Percentiles rank a stretch among this genome's conserved stretches.
Evolutionary conservation across 1,139 yeast species (phyloP).

Genomic region (Geotrichum restrictum): DNA sequence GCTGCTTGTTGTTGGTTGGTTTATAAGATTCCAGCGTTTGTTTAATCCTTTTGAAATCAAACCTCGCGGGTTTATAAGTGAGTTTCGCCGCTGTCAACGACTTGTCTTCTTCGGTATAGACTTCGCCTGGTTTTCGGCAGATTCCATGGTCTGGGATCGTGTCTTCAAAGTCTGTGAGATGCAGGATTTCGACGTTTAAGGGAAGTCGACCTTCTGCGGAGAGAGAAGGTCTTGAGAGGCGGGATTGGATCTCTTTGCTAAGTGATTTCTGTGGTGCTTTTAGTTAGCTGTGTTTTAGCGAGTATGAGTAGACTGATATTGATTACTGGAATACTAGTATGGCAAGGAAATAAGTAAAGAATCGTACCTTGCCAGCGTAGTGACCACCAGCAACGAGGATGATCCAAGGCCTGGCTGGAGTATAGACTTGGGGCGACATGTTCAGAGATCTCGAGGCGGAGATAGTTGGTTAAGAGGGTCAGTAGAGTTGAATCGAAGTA

Average conservation of each 20-base stretch:
- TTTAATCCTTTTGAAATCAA: constrained; percentile 41
- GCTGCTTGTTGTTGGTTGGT: neutral
- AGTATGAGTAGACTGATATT: neutral
- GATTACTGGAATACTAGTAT: too few species aligned
- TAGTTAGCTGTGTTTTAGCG: too few species aligned
- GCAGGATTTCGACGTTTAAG: constrained; percentile 25
- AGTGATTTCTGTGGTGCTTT: constrained; percentile 29
- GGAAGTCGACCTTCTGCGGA: constrained; percentile 7
- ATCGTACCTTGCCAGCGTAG: constrained; percentile 61
- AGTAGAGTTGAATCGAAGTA: too few species aligned
- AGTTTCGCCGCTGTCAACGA: neutral
- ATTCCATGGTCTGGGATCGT: constrained; percentile 14
- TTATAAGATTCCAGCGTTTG: constrained; percentile 26
- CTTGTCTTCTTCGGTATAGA: constrained; percentile 14
- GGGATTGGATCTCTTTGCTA: constrained; percentile 28
- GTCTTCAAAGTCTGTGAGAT: constrained; percentile 35
- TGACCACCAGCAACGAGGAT: constrained; percentile 73
- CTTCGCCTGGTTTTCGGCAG: constrained; percentile 10
- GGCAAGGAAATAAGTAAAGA: too few species aligned
- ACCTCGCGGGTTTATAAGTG: constrained; percentile 35
- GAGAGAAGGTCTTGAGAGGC: constrained; percentile 16
- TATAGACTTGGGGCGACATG: constrained; percentile 3
- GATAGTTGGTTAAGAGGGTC: too few species aligned
- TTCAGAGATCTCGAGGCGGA: too few species aligned
- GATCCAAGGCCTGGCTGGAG: constrained; percentile 34